A percentile compares a stretch with the other conserved stretches of the same genome.
Evolutionary conservation across 169 alveolate species (phyloP).

Genomic region (Eimeria praecox): DNA sequence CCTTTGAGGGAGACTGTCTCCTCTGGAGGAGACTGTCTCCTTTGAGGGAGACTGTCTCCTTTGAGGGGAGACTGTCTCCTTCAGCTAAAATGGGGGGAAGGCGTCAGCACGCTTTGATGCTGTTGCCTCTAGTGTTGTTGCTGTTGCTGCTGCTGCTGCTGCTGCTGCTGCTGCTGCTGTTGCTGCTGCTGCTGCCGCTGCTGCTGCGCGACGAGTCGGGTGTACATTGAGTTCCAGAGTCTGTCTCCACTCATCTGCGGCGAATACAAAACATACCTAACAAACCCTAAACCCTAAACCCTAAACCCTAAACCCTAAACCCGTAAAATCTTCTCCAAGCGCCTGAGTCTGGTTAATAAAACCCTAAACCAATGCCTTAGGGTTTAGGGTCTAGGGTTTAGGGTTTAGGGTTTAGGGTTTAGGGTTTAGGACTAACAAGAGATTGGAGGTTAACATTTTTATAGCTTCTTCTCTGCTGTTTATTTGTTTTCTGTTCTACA

Average conservation of each 20-base stretch:
- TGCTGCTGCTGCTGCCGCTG: background rate
- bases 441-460: too few relatives aligned
- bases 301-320: conserved; percentile 10
- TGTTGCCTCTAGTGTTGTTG: background rate
- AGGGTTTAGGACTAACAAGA: too few relatives aligned
- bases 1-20: too few relatives aligned
- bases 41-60: too few relatives aligned
- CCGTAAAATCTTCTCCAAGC: background rate
- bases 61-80: too few relatives aligned
- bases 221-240: background rate
- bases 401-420: background rate
- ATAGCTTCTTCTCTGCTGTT: background rate
- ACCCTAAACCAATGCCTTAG: background rate
- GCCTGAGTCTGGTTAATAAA: too few relatives aligned
- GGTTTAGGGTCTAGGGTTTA: conserved; percentile 8
- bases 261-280: background rate
- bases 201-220: background rate
- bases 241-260: background rate
- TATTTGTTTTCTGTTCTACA: background rate
- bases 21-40: too few relatives aligned
- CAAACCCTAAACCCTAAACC: conserved; percentile 7
- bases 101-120: background rate
- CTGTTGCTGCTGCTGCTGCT: background rate
- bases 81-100: too few relatives aligned
- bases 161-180: background rate